Evolutionary conservation across 108 stramenopile species (phyloP).

Genomic region (Skeletonema tropicum): DNA sequence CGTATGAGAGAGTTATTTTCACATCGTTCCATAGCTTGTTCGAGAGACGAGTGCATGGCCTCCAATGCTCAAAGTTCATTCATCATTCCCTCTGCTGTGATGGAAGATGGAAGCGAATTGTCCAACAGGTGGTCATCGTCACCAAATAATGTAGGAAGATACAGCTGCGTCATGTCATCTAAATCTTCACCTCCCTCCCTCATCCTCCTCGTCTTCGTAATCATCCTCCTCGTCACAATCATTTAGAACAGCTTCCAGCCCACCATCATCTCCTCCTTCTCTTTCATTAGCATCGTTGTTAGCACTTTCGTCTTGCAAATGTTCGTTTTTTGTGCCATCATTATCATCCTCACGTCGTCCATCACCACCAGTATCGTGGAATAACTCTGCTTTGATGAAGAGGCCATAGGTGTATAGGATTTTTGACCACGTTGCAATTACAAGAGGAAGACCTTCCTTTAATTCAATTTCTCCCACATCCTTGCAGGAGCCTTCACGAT

Average conservation of each 20-base stretch:
- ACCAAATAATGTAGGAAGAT: too few species aligned
- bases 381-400: constrained; percentile 60
- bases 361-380: not conserved
- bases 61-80: too few species aligned
- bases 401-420: constrained; percentile 72
- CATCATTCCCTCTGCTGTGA: too few species aligned
- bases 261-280: constrained; percentile 21
- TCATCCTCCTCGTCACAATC: too few species aligned
- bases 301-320: not conserved
- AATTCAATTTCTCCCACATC: constrained; percentile 69
- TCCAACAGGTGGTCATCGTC: too few species aligned
- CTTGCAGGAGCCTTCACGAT: constrained; percentile 65
- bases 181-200: too few species aligned
- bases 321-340: too few species aligned
- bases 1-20: too few species aligned
- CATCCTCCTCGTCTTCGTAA: too few species aligned
- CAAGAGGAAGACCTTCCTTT: constrained; percentile 18
- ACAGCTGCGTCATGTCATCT: too few species aligned
- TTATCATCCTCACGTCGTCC: constrained; percentile 11
- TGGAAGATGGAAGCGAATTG: not conserved
- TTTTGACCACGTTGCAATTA: constrained; percentile 72
- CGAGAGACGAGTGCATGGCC: constrained; percentile 6
- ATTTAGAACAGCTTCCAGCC: constrained; percentile 54
- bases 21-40: constrained; percentile 12
- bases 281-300: not conserved